Evolutionary conservation across 148 eudicot species (phyloP).

Genomic region (Rhododendron williamsianum): DNA sequence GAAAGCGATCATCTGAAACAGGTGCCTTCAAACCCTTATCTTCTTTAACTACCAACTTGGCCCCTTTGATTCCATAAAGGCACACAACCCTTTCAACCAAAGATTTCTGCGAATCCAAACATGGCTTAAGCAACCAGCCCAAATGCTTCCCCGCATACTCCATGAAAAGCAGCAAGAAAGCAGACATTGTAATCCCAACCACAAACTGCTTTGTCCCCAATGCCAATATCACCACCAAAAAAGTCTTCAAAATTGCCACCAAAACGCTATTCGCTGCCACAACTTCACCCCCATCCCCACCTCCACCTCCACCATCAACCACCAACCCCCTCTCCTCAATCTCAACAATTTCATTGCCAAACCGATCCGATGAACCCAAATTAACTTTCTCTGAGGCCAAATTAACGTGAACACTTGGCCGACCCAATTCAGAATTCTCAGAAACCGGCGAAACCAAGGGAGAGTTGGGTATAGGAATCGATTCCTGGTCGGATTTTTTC

Average conservation of each 20-base stretch:
- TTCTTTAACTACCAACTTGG: slow-evolving; percentile 1
- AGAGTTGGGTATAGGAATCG: neutral
- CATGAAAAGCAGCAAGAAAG: slow-evolving; percentile 31
- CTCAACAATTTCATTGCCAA: neutral
- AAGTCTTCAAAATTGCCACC: slow-evolving; percentile 28
- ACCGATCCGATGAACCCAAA: neutral
- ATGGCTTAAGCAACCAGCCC: slow-evolving; percentile 5
- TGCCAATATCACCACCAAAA: slow-evolving; percentile 41
- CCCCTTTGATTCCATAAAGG: neutral
- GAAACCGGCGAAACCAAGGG: neutral
- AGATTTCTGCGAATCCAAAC: slow-evolving; percentile 6
- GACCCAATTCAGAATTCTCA: neutral
- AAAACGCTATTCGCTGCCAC: slow-evolving; percentile 14
- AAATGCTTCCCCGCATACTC: slow-evolving; percentile 24
- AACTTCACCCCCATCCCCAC: neutral
- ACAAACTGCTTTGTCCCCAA: slow-evolving; percentile 41
- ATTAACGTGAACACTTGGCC: neutral
- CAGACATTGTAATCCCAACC: slow-evolving; percentile 44
- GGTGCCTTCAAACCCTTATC: neutral
- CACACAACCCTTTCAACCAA: slow-evolving; percentile 5
- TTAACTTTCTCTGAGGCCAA: neutral
- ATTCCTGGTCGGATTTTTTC: neutral
- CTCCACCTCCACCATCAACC: neutral
- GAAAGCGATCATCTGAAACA: neutral
- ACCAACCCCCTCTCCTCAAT: neutral